These are phyloP conservation scores for Beauveria medogensis DNA, from an alignment of 2,329 filamentous ascomycete genomes.

Conservation along the genomic window DNA sequence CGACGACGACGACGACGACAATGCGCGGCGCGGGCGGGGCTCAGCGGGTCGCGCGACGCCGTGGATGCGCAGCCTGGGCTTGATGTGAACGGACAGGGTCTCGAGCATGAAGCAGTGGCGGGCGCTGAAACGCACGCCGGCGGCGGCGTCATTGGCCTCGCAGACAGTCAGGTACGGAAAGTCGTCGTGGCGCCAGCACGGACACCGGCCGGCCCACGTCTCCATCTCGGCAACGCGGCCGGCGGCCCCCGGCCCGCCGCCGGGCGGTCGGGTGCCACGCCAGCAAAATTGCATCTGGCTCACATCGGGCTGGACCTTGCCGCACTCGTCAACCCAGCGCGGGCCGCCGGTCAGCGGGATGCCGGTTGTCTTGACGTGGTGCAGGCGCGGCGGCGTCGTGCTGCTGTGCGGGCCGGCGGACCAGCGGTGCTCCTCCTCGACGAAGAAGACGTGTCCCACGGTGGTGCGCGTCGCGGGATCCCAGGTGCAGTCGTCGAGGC, in stretches of 20 bases:
- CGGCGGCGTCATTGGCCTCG: conserved; percentile 34
- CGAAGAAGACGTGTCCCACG: conserved; percentile 40
- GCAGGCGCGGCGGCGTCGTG: conserved; percentile 32
- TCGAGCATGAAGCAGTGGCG: conserved; percentile 40
- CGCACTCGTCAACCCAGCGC: conserved; percentile 39
- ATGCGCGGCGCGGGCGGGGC: not conserved
- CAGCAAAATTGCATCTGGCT: conserved; percentile 34
- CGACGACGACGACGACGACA: too few species aligned
- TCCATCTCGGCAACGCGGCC: not conserved
- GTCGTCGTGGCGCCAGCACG: conserved; percentile 48
- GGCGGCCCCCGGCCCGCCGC: not conserved
- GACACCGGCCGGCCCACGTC: conserved; percentile 24
- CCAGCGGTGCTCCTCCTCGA: conserved; percentile 48
- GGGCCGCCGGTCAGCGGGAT: conserved; percentile 49
- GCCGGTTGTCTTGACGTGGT: conserved; percentile 39
- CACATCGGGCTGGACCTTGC: conserved; percentile 18
- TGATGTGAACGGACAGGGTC: conserved; percentile 35
- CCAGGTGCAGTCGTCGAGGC: conserved; percentile 36
- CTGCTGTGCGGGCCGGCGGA: conserved; percentile 37
- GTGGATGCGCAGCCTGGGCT: conserved; percentile 29
- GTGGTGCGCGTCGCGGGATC: conserved; percentile 23
- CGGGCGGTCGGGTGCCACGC: conserved; percentile 17
- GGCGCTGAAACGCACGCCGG: conserved; percentile 38
- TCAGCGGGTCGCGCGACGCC: conserved; percentile 13
- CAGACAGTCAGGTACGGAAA: conserved; percentile 43